phyloP scores from a whole-genome alignment of 2,329 filamentous ascomycete genomes.

The Anthostomella pinea region DNA sequence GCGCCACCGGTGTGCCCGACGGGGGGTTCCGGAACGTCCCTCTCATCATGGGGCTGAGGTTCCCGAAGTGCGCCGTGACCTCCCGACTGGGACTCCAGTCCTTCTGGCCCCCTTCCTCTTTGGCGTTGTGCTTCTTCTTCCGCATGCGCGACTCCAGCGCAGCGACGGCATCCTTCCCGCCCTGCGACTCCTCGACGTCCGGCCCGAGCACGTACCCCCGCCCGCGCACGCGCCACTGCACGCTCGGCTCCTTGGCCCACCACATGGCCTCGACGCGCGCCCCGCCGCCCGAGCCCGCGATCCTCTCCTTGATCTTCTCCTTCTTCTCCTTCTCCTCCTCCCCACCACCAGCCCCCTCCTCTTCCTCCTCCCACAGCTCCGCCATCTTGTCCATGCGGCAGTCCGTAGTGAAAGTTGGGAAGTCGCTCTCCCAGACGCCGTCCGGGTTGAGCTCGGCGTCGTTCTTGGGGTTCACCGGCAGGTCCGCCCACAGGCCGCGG shows the following conservation, averaged over 20 bases:
- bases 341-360: conserved; percentile 27
- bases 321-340: conserved; percentile 33
- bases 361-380: conserved; percentile 52
- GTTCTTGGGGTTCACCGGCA: conserved; percentile 72
- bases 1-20: conserved; percentile 59
- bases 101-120: conserved; percentile 35
- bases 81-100: conserved; percentile 78
- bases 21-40: conserved; percentile 71
- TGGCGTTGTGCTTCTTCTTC: conserved; percentile 33
- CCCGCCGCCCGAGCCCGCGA: conserved; percentile 56
- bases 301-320: conserved; percentile 40
- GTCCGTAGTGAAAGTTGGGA: conserved; percentile 84
- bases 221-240: conserved; percentile 84
- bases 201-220: conserved; percentile 70
- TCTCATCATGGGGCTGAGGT: conserved; percentile 77
- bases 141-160: conserved; percentile 64
- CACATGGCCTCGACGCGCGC: conserved; percentile 67
- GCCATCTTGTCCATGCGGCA: conserved; percentile 79
- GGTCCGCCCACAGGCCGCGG: conserved; percentile 76
- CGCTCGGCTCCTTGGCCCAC: conserved; percentile 68
- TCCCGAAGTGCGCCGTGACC: conserved; percentile 85
- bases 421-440: conserved; percentile 67
- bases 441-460: conserved; percentile 67
- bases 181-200: conserved; percentile 53
- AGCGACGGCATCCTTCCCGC: conserved; percentile 56